phyloP scores from a whole-genome alignment of 2,329 filamentous ascomycete genomes.

The Neurospora sp. region DNA sequence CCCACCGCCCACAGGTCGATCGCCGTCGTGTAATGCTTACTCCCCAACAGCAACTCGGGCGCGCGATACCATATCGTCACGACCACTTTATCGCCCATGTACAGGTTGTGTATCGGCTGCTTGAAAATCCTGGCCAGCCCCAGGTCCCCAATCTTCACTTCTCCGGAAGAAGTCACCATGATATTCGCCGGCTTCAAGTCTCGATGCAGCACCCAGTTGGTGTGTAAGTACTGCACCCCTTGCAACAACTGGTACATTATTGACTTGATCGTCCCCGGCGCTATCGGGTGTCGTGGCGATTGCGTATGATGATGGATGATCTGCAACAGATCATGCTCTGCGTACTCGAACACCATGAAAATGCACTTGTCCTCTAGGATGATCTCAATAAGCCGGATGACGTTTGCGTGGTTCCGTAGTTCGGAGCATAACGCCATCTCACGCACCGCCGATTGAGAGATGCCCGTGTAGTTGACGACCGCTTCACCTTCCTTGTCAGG shows the following conservation, averaged over 20 bases:
- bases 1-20: conserved; percentile 97
- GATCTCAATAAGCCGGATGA: conserved; percentile 87
- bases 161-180: conserved; percentile 85
- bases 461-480: conserved; percentile 86
- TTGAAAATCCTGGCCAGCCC: conserved; percentile 87
- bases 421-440: conserved; percentile 98
- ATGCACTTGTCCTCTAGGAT: conserved; percentile 98
- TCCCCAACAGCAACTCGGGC: conserved; percentile 84
- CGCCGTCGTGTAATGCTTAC: conserved; percentile 91
- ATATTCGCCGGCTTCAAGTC: conserved; percentile 98
- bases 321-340: conserved; percentile 92
- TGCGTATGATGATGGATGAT: conserved; percentile 98
- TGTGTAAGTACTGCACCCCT: conserved; percentile 87
- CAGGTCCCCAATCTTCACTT: conserved; percentile 90
- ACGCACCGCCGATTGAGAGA: conserved; percentile 91
- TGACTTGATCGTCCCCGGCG: conserved; percentile 78
- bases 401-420: conserved; percentile 67
- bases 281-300: conserved; percentile 78
- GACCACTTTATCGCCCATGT: conserved; percentile 92
- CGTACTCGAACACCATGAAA: conserved; percentile 99
- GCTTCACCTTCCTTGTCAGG: conserved; percentile 92
- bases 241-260: conserved; percentile 95
- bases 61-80: conserved; percentile 99
- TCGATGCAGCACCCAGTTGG: conserved; percentile 93
- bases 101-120: conserved; percentile 86